Evolutionary conservation across 495 filamentous ascomycete species (phyloP).

Genomic region (Astrothelium subdiscretum): DNA sequence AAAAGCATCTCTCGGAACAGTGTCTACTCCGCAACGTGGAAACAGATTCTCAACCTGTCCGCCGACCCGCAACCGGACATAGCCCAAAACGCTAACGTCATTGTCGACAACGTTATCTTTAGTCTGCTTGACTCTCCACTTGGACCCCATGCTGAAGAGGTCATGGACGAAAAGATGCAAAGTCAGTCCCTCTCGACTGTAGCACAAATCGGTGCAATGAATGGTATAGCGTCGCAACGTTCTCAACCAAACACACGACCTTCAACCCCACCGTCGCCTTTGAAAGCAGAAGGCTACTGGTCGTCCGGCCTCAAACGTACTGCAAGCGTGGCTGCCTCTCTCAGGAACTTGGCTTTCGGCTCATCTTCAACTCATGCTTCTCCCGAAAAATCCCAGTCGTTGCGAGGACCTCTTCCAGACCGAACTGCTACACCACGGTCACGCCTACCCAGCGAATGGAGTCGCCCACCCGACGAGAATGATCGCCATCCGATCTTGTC

Average conservation of each 20-base stretch:
- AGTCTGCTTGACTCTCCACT: constrained; percentile 66
- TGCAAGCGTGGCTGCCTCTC: constrained; percentile 58
- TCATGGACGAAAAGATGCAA: constrained; percentile 66
- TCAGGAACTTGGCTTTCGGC: constrained; percentile 60
- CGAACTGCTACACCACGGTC: constrained; percentile 31
- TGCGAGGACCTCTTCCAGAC: constrained; percentile 14
- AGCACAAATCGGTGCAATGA: constrained; percentile 34
- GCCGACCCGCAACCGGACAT: constrained; percentile 94
- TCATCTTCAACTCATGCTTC: constrained; percentile 12
- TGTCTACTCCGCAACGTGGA: constrained; percentile 86
- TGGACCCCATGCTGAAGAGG: constrained; percentile 49
- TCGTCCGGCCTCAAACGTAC: constrained; percentile 52
- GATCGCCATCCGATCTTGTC: constrained; percentile 56
- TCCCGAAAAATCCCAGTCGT: constrained; percentile 16
- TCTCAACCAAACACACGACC: constrained; percentile 30
- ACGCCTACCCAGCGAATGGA: constrained; percentile 59
- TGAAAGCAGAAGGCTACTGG: constrained; percentile 54
- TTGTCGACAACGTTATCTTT: constrained; percentile 76
- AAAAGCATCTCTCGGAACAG: constrained; percentile 62
- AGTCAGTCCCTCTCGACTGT: constrained; percentile 26
- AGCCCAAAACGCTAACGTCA: constrained; percentile 63
- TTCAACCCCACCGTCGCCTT: constrained; percentile 41
- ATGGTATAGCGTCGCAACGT: constrained; percentile 23
- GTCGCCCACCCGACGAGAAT: constrained; percentile 64
- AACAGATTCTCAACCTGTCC: constrained; percentile 77